Percentiles rank a stretch among this genome's conserved stretches.
Evolutionary conservation across 208 protist genomes (phyloP).

Genomic region (Angomonas deanei): DNA sequence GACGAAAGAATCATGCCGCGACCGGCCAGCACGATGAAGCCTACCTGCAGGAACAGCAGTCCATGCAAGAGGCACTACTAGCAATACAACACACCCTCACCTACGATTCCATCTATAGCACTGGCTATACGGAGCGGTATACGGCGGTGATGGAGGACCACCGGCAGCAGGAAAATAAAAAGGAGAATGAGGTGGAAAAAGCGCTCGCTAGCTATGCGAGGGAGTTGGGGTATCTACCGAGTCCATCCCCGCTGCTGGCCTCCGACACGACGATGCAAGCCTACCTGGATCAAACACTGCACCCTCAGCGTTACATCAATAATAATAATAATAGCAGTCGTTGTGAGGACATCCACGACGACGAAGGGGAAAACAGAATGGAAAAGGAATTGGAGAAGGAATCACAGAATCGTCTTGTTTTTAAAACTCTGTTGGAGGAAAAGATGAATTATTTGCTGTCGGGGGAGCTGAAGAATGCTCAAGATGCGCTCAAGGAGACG

Average conservation of each 20-base stretch:
- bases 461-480: not conserved
- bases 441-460: conserved; percentile 3
- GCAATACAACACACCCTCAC: not conserved
- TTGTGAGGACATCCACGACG: too few species aligned
- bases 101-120: not conserved
- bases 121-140: too few species aligned
- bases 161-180: not conserved
- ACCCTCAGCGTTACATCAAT: not conserved
- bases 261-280: not conserved
- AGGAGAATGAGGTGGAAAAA: not conserved
- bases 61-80: too few species aligned
- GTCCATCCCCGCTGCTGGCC: not conserved
- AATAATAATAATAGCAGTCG: too few species aligned
- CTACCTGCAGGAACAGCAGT: too few species aligned
- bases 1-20: too few species aligned
- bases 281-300: not conserved
- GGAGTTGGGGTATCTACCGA: not conserved
- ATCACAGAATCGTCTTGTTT: not conserved
- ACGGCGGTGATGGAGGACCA: not conserved
- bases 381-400: not conserved
- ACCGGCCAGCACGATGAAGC: too few species aligned
- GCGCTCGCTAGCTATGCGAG: not conserved
- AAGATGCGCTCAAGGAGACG: not conserved
- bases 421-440: not conserved
- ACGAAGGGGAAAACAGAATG: not conserved